A percentile compares a stretch with the other conserved stretches of the same genome.
These are phyloP conservation scores for Gentiana straminea DNA, from an alignment of 257 asterid species.

Conservation along the genomic window DNA sequence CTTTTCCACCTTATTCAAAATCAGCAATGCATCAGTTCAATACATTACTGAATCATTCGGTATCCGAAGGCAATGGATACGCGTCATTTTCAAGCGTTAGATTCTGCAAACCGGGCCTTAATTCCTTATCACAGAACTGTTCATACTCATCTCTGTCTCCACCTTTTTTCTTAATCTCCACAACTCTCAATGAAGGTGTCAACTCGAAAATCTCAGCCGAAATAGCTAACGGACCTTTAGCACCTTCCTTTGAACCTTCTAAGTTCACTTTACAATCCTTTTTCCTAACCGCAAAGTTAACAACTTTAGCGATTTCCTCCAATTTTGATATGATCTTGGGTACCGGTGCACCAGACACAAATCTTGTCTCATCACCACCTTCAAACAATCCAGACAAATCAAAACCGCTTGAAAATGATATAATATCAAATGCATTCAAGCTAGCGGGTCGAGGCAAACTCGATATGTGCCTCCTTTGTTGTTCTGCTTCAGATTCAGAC, in stretches of 20 bases:
- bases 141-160: slow-evolving; percentile 69
- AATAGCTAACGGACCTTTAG: slow-evolving; percentile 78
- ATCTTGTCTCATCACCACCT: slow-evolving; percentile 18
- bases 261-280: slow-evolving; percentile 80
- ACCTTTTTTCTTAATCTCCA: slow-evolving; percentile 83
- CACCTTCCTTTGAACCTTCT: slow-evolving; percentile 80
- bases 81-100: slow-evolving; percentile 23
- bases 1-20: slow-evolving; percentile 32
- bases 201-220: slow-evolving; percentile 89
- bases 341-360: slow-evolving; percentile 20
- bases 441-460: slow-evolving; percentile 74
- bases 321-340: slow-evolving; percentile 15
- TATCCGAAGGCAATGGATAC: slow-evolving; percentile 41
- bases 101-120: slow-evolving; percentile 65
- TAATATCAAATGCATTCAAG: slow-evolving; percentile 35
- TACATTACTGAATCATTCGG: background rate
- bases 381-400: slow-evolving; percentile 32
- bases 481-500: slow-evolving; percentile 53
- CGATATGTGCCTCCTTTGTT: slow-evolving; percentile 30
- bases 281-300: slow-evolving; percentile 78
- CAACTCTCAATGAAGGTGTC: slow-evolving; percentile 78
- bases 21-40: slow-evolving; percentile 8
- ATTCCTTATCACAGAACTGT: slow-evolving; percentile 59
- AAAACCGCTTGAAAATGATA: slow-evolving; percentile 29
- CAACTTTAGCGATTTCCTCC: slow-evolving; percentile 35